Evolutionary conservation across 2,329 filamentous ascomycete species (phyloP).

Genomic region (Pezicula neosporulosa): DNA sequence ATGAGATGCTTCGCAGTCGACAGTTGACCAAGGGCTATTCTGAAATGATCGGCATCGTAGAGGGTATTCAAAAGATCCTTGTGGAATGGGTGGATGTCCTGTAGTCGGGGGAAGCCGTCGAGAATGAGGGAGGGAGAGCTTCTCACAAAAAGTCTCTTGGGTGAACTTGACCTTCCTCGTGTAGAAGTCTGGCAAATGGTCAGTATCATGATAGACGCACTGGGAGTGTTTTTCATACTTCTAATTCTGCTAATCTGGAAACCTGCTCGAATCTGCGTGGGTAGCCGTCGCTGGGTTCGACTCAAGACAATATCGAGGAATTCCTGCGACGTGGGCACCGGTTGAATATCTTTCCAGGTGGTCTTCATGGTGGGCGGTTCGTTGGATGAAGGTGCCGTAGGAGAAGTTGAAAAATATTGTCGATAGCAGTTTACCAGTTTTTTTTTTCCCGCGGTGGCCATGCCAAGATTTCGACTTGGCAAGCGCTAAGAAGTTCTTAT

Average conservation of each 20-base stretch:
- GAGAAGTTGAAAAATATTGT: background rate
- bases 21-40: constrained; percentile 92
- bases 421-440: no score
- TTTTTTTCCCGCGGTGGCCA: constrained; percentile 1
- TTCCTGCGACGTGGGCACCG: constrained; percentile 88
- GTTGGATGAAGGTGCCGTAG: background rate
- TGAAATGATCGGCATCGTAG: constrained; percentile 97
- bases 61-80: constrained; percentile 86
- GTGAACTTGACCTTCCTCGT: constrained; percentile 98
- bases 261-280: constrained; percentile 91
- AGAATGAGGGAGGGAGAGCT: constrained; percentile 81
- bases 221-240: constrained; percentile 31
- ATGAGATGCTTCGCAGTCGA: constrained; percentile 96
- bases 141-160: constrained; percentile 93
- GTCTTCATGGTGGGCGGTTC: constrained; percentile 49
- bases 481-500: no score
- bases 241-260: constrained; percentile 96
- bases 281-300: constrained; percentile 85
- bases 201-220: constrained; percentile 6
- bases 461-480: no score
- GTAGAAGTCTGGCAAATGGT: constrained; percentile 70
- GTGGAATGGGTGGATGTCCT: constrained; percentile 95
- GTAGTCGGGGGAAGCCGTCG: constrained; percentile 86
- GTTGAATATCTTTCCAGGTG: constrained; percentile 75
- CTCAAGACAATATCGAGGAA: constrained; percentile 97